phyloP scores from a whole-genome alignment of 2,329 filamentous ascomycete genomes.

The Fusarium illudens region DNA sequence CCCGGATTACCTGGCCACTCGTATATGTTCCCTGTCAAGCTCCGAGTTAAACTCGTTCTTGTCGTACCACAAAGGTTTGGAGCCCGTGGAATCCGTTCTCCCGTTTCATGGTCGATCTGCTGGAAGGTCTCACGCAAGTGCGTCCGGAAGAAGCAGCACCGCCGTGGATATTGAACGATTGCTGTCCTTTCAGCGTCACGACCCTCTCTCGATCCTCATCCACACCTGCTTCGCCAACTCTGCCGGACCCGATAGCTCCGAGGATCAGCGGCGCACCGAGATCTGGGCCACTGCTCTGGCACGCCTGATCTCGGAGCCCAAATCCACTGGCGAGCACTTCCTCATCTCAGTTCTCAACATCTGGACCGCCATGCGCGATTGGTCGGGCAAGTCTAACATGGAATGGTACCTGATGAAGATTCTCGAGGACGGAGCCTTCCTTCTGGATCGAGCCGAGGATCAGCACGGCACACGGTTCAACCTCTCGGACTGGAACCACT shows the following conservation, averaged over 20 bases:
- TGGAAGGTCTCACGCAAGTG: conserved; percentile 54
- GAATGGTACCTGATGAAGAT: conserved; percentile 96
- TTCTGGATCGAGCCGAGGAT: conserved; percentile 85
- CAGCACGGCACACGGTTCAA: conserved; percentile 76
- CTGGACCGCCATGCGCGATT: conserved; percentile 86
- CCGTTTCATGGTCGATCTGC: conserved; percentile 69
- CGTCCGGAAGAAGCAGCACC: conserved; percentile 57
- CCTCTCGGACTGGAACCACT: conserved; percentile 75
- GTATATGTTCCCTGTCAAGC: conserved; percentile 78
- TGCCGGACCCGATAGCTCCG: conserved; percentile 79
- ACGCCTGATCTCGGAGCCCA: conserved; percentile 79
- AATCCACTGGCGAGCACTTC: conserved; percentile 79
- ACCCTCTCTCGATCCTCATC: conserved; percentile 83
- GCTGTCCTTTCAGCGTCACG: conserved; percentile 87
- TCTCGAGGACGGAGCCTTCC: conserved; percentile 89
- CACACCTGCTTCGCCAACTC: conserved; percentile 92
- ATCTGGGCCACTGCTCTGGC: conserved; percentile 91
- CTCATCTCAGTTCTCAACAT: conserved; percentile 85
- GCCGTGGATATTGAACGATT: conserved; percentile 79
- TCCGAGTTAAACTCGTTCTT: conserved; percentile 81
- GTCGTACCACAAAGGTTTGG: conserved; percentile 79
- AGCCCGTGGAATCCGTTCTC: conserved; percentile 84
- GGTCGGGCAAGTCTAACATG: conserved; percentile 88
- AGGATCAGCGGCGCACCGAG: conserved; percentile 80
- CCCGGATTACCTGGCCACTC: conserved; percentile 84